Evolutionary conservation across 768 basidiomycete genomes (phyloP).

Genomic region (Mrakia hoshinonis): DNA sequence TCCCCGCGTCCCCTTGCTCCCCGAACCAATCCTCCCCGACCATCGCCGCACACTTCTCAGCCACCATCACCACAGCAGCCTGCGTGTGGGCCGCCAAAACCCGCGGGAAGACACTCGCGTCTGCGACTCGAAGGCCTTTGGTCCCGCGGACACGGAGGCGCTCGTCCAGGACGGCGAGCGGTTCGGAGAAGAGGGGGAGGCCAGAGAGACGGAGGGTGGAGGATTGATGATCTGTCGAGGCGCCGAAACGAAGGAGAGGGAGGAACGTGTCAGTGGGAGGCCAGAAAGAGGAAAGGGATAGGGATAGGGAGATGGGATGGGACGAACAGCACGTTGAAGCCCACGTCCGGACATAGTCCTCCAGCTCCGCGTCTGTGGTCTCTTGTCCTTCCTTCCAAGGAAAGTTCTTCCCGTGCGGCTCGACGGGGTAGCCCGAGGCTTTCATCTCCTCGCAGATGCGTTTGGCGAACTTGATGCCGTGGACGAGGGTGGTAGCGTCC

Average conservation of each 20-base stretch:
- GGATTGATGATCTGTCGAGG: conserved; percentile 8
- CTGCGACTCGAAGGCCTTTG: conserved; percentile 19
- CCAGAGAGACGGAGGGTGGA: conserved; percentile 10
- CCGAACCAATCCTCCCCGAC: conserved; percentile 8
- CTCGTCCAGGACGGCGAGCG: conserved; percentile 25
- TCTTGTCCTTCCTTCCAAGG: conserved; percentile 14
- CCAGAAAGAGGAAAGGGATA: not conserved
- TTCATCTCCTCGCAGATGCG: conserved; percentile 17
- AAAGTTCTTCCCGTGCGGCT: conserved; percentile 22
- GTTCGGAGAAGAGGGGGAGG: not conserved
- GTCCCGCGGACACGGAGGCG: conserved; percentile 17
- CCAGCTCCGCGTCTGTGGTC: conserved; percentile 17
- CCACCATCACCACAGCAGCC: conserved; percentile 24
- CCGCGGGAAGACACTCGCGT: conserved; percentile 29
- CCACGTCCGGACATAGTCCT: conserved; percentile 24
- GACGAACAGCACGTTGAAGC: conserved; percentile 9
- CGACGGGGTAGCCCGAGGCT: conserved; percentile 12
- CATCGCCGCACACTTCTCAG: conserved; percentile 25
- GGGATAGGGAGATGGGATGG: not conserved
- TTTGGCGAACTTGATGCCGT: conserved; percentile 25
- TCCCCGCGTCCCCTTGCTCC: not conserved
- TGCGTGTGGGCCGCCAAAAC: conserved; percentile 24
- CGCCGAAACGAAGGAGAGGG: not conserved
- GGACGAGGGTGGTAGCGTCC: conserved; percentile 19
- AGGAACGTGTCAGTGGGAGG: not conserved